Conservation (phyloP, 2,329 filamentous ascomycete genomes). For the Penicillium sp. region DNA sequence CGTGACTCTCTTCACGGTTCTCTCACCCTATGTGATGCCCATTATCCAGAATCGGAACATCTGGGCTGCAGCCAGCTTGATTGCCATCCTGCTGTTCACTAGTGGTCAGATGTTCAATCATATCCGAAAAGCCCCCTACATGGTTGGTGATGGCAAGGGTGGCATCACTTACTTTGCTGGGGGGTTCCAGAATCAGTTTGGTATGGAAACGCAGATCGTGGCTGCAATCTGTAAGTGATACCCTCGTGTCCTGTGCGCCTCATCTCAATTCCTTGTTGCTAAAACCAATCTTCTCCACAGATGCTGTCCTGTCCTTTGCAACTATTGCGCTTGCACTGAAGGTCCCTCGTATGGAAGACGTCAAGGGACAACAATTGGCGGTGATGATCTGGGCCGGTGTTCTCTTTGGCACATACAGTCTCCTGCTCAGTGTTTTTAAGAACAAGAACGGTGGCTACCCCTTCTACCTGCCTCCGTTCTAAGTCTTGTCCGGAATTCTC, state of each 20-base stretch:
- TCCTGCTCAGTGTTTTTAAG: constrained; percentile 88
- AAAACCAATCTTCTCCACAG: constrained; percentile 43
- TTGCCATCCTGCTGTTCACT: constrained; percentile 86
- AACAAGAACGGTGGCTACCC: constrained; percentile 94
- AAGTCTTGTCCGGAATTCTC: constrained; percentile 20
- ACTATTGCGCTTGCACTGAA: constrained; percentile 89
- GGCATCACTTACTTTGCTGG: constrained; percentile 85
- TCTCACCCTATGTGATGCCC: constrained; percentile 75
- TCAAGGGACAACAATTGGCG: constrained; percentile 73
- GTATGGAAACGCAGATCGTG: constrained; percentile 91
- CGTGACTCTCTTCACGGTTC: constrained; percentile 66
- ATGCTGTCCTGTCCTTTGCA: constrained; percentile 80
- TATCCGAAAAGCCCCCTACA: constrained; percentile 92
- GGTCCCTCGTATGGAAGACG: constrained; percentile 80
- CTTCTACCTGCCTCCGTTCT: constrained; percentile 90
- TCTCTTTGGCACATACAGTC: constrained; percentile 83
- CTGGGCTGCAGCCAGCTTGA: constrained; percentile 87
- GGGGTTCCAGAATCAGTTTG: constrained; percentile 91
- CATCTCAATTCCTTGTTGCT: not conserved
- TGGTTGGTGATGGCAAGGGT: constrained; percentile 76
- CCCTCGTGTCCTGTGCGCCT: not conserved
- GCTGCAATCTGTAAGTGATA: constrained; percentile 79
- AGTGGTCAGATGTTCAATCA: constrained; percentile 99
- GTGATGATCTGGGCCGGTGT: constrained; percentile 76
- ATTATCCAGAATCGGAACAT: constrained; percentile 85